Conservation (phyloP, 768 basidiomycete species). For the Tulasnella sp. region DNA sequence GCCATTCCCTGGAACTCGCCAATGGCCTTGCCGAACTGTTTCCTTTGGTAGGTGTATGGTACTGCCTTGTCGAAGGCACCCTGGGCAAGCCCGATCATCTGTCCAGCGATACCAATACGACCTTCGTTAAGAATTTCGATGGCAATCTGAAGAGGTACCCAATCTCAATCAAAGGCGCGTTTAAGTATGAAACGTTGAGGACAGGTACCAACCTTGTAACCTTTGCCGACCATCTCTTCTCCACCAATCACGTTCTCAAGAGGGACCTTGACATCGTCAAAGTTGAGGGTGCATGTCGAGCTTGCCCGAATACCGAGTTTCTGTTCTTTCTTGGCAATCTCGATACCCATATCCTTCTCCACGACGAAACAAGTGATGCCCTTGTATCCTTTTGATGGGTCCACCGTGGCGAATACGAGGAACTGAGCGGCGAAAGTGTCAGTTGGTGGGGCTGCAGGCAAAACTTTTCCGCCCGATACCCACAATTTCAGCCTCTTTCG, state of each 20-base stretch:
- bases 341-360: slow-evolving; percentile 92
- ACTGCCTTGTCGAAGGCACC: slow-evolving; percentile 94
- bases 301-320: slow-evolving; percentile 96
- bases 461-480: slow-evolving; percentile 27
- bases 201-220: slow-evolving; percentile 74
- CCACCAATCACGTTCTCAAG: slow-evolving; percentile 89
- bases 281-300: slow-evolving; percentile 89
- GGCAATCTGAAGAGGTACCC: slow-evolving; percentile 54
- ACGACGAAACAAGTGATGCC: slow-evolving; percentile 98
- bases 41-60: slow-evolving; percentile 90
- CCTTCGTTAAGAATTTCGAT: slow-evolving; percentile 71
- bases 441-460: background rate
- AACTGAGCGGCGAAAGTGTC: slow-evolving; percentile 37
- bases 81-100: slow-evolving; percentile 97
- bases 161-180: background rate
- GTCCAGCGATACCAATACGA: slow-evolving; percentile 95
- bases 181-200: background rate
- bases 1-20: slow-evolving; percentile 96
- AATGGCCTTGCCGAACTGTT: slow-evolving; percentile 90
- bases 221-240: slow-evolving; percentile 61
- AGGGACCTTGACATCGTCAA: slow-evolving; percentile 80
- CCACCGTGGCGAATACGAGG: slow-evolving; percentile 91
- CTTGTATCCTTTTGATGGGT: slow-evolving; percentile 82
- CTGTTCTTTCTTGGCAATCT: slow-evolving; percentile 98
- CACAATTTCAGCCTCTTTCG: slow-evolving; percentile 74